phyloP scores from a whole-genome alignment of 1,284 basidiomycete species.

The Ustilago esculenta region DNA sequence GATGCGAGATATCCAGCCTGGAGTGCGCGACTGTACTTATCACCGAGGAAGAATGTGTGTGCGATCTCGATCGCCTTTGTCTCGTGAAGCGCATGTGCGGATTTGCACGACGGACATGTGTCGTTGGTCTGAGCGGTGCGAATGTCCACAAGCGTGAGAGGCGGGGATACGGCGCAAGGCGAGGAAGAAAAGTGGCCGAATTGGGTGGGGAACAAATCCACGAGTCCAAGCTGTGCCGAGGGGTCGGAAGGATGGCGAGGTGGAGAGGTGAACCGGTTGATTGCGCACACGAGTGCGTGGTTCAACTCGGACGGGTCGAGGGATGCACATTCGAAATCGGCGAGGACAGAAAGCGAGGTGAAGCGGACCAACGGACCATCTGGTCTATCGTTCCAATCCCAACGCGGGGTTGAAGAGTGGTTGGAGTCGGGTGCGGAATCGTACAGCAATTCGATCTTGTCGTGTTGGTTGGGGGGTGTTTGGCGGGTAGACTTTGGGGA shows the following conservation, averaged over 20 bases:
- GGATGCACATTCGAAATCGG: conserved; percentile 47
- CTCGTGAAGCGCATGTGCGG: conserved; percentile 28
- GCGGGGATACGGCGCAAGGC: conserved; percentile 5
- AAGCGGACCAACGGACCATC: conserved; percentile 56
- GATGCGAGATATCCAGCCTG: conserved; percentile 42
- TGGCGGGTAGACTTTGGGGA: background rate
- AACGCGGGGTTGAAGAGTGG: background rate
- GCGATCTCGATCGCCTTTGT: conserved; percentile 66
- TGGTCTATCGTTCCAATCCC: conserved; percentile 59
- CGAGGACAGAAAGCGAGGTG: conserved; percentile 27
- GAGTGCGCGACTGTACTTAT: conserved; percentile 63
- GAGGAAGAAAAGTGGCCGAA: conserved; percentile 16
- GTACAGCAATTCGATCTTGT: conserved; percentile 24
- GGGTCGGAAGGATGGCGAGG: background rate
- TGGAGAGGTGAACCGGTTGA: conserved; percentile 29
- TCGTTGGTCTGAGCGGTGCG: conserved; percentile 49
- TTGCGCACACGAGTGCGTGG: conserved; percentile 30
- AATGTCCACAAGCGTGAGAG: conserved; percentile 35
- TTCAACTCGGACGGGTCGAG: conserved; percentile 50
- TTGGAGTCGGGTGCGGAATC: conserved; percentile 13
- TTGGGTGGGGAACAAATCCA: conserved; percentile 46
- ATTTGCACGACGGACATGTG: conserved; percentile 51
- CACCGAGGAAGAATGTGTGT: conserved; percentile 67
- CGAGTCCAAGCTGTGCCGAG: too few relatives aligned
- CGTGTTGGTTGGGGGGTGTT: too few relatives aligned